Evolutionary conservation across 306 rosid species (phyloP), one percentile per base, ranked within the genome.

Genomic region (Adenanthera pavonina): DNA sequence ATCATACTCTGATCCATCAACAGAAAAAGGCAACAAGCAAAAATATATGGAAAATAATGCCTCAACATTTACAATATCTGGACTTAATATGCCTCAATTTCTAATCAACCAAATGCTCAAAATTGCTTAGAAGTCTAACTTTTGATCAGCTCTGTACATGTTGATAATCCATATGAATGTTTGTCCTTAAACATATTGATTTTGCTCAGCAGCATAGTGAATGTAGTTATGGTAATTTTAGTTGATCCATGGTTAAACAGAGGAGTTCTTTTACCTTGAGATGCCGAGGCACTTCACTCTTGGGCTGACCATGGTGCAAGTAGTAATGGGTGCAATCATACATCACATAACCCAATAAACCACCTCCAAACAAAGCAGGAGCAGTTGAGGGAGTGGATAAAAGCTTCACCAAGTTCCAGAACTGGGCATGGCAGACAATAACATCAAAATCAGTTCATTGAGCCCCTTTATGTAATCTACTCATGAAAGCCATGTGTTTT

Each of bases 241-340:
- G 61, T 38, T 20, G 68, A 73, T 52, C 72, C 64, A 51, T 38
- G 61, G 67, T 67, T 51, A 65, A 43, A 56, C 41, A 53, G 64
- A n/a, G 17, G 49, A 25, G 65, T 10, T 82, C 7, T 80, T 82
- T 78, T 81, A 93, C 99, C 98, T 96, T 96, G 64, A 96, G 92
- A 81, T 85, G 73, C 76, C 84, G 86, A 53, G 92, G 77, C 20
- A 83, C 66, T 44, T 85, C 87, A 46, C 74, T 86, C 64, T 87
- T 80, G 49, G 98, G 98, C 83, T 93, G 97, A 79, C 97, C 94
- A 70, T 96, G 98, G 89, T 96, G 99, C 75, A 96, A 82, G 84
- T 93, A 96, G 85, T 89, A 93, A 87, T 96, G 99, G 69, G 98
- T 93, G 78, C 90, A 87, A 81, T 96, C 99, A 83, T 96, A 96